Base-by-base conservation (phyloP, 2,329 filamentous ascomycete genomes). In the Ramularia endophylla region DNA sequence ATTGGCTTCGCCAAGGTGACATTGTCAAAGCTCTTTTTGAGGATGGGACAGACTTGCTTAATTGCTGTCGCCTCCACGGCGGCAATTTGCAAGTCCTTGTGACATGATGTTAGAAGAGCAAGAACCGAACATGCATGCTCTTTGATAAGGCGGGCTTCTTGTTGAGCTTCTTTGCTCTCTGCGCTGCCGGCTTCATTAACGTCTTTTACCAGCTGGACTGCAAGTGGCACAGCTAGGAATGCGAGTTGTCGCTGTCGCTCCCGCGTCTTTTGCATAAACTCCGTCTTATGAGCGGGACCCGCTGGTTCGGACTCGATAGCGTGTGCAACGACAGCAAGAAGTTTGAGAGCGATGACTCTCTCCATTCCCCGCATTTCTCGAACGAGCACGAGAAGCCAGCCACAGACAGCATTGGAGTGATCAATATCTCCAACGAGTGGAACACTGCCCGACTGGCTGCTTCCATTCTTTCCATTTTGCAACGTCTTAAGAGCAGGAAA, bases 31-130 rank as follows among this genome's bases (percentile, higher is more conserved):
- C 79, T 77, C 54, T 75, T 72, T 56, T 83, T 84, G 16, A 86
- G 63, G 44, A 83, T 70, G 40, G 77, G 72, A 11, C 80, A 76
- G 12, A 86, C 67, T 39, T 73, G 73, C 39, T 75, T 76, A 39
- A 85, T 73, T 8, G 77, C 75, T 40, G 71, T 71, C 33, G 78
- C 77, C 46, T 95, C 86, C 31, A 82, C 83, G 0, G 88, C 87
- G 27, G 87, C 81, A 54, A 82, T 85, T 63, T 97, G 90, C 39
- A 97, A 72, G 44, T 78, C 74, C 46, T 84, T 79, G 59, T 82
- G 87, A 56, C 92, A 86, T 18, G 80, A 79, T 13, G 95, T 80
- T 28, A 97, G 71, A 33, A 81, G 79, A 12, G 87, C 86, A 40
- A 97, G 71, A 8, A 94, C 76, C 1, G 78, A 74, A 6, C 89